Evolutionary conservation across 2,329 filamentous ascomycete species (phyloP).

Genomic region (Xylariaceae sp.): DNA sequence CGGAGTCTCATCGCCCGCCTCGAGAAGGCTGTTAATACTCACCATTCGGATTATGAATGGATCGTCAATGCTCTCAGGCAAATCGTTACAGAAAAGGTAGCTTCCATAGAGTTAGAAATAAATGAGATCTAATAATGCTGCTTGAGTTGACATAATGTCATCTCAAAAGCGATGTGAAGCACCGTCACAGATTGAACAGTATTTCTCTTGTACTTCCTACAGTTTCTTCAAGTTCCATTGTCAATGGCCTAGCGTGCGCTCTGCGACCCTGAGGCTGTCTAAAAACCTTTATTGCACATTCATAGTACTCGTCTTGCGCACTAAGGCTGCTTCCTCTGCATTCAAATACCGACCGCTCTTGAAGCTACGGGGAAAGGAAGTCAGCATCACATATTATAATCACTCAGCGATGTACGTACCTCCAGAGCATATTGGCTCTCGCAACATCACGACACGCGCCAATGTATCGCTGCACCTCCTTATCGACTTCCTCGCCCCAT

Average conservation of each 20-base stretch:
- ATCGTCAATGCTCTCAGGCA: constrained; percentile 3
- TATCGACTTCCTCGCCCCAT: constrained; percentile 13
- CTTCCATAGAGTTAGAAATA: constrained; percentile 2
- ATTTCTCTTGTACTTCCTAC: no score
- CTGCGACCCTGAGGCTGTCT: neutral
- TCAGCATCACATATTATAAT: neutral
- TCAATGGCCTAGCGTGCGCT: no score
- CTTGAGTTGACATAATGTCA: no score
- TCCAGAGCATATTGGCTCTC: constrained; percentile 17
- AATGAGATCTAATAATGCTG: neutral
- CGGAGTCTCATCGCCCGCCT: neutral
- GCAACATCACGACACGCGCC: constrained; percentile 1
- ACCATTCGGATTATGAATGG: constrained; percentile 14
- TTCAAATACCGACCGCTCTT: constrained; percentile 8
- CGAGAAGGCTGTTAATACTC: constrained; percentile 1
- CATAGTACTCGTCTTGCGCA: neutral
- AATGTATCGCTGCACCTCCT: constrained; percentile 11
- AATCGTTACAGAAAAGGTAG: constrained; percentile 8
- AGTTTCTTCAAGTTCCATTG: no score
- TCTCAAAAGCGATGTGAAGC: no score
- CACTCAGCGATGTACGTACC: neutral
- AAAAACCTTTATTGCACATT: neutral
- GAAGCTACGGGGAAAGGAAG: constrained; percentile 2
- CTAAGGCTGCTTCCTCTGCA: neutral
- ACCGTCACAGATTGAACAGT: no score